Percentiles rank a stretch among this genome's conserved stretches.
phyloP scores from a whole-genome alignment of 1,284 basidiomycete genomes.

The Exobasidium rhododendri region DNA sequence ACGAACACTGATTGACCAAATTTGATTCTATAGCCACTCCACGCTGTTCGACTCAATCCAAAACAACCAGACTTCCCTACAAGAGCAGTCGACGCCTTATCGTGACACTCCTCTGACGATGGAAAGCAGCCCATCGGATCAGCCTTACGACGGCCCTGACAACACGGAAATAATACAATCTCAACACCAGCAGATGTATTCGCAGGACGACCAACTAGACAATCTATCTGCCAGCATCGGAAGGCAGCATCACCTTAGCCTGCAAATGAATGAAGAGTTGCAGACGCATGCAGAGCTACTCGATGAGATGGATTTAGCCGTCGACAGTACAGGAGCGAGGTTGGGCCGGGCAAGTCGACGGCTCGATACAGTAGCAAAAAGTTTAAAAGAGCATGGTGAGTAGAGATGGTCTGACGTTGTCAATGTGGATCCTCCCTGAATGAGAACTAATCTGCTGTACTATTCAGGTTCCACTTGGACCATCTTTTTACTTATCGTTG shows the following conservation, averaged over 20 bases:
- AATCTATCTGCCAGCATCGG: conserved; percentile 37
- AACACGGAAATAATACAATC: conserved; percentile 5
- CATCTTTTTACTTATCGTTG: conserved; percentile 38
- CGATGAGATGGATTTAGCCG: conserved; percentile 37
- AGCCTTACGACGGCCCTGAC: neutral
- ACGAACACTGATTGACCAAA: conserved; percentile 1
- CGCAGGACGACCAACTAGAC: conserved; percentile 48
- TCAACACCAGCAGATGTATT: conserved; percentile 31
- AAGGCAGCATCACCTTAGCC: conserved; percentile 44
- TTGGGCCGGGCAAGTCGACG: conserved; percentile 38
- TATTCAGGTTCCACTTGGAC: conserved; percentile 33
- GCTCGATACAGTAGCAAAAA: conserved; percentile 36
- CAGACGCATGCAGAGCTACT: conserved; percentile 45
- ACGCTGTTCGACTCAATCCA: conserved; percentile 3
- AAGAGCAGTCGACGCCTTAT: neutral
- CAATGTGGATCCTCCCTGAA: too few species aligned
- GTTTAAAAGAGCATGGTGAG: conserved; percentile 48
- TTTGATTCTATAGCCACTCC: conserved; percentile 1
- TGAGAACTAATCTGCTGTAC: neutral
- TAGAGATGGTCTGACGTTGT: neutral
- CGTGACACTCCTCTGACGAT: neutral
- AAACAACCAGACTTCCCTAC: neutral
- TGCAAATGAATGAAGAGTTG: conserved; percentile 53
- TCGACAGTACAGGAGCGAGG: conserved; percentile 36
- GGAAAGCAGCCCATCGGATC: neutral